Base-by-base conservation (phyloP, 805 yeast species). In the Tetrapisispora pingtungensis region DNA sequence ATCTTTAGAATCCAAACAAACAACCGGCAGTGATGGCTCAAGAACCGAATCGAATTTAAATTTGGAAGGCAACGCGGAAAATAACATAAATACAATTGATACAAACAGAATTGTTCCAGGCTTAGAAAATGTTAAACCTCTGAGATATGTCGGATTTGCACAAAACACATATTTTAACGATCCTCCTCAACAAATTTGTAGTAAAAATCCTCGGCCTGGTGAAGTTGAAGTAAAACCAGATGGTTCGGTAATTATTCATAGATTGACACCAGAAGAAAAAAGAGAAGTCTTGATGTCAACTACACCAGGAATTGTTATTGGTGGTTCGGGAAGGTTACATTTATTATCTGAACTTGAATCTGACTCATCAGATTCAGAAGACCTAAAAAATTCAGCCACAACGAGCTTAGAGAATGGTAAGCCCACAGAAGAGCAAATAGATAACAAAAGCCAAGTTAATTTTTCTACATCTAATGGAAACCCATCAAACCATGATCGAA, bases 141-240 rank as follows among this genome's bases (percentile, higher is more conserved):
- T 85, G 58, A 74, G 76, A 49, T 71, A 85, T 51, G 95, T 87
- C 5, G 72, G 81, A 0, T 89, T 89, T 66, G 86, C 88, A 3
- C 70, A 83, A 4, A 83, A 83, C 31, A 81, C 85, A 14, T 79
- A 86, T 55, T 75, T 74, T 31, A 74, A 75, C 49, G 96, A 89
- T 60, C 95, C 96, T 1, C 94, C 94, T 0, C 96, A 86, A 56
- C 95, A 86, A 55, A 86, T 86, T 40, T 94, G 95, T 10, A 79
- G 89, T 2, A 67, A 88, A 54, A 71, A 68, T 47, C 95, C 96
- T 14, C 67, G 87, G 51, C 74, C 75, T 57, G 97, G 97, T 34
- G 90, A 87, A 60, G 94, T 82, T 13, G 84, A 78, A 51, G 68
- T 78, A 1, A 55, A 72, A 41, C 64, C 73, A n/a, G 72, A 70